phyloP scores from a whole-genome alignment of 23 red algal species.

The Rhodosorus marinus region DNA sequence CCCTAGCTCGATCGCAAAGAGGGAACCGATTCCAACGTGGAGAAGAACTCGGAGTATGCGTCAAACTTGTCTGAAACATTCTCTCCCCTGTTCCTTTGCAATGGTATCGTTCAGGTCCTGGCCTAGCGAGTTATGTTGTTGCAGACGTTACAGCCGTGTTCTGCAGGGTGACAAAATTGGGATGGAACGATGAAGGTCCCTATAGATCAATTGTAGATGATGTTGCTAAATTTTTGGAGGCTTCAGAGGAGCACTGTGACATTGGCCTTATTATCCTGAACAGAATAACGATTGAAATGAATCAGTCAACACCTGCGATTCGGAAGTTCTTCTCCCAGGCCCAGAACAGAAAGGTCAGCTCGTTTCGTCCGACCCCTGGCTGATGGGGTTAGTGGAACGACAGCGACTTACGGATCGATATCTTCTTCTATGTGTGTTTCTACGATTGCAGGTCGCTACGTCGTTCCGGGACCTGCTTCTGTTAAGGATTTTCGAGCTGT shows the following conservation, averaged over 20 bases:
- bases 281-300: conserved; percentile 51
- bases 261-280: conserved; percentile 38
- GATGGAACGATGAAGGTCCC: conserved; percentile 34
- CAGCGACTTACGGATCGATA: too few species aligned
- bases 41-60: too few species aligned
- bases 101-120: too few species aligned
- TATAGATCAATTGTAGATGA: conserved; percentile 47
- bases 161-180: conserved; percentile 45
- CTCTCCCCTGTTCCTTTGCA: too few species aligned
- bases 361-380: too few species aligned
- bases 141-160: conserved; percentile 49
- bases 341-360: conserved; percentile 48
- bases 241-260: conserved; percentile 50
- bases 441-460: conserved; percentile 19
- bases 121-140: conserved; percentile 37
- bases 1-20: too few species aligned
- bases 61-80: too few species aligned
- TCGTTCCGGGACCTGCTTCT: conserved; percentile 47
- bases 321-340: conserved; percentile 34
- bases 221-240: conserved; percentile 47
- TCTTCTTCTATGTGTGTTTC: too few species aligned
- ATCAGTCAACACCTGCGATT: conserved; percentile 6
- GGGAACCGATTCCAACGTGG: too few species aligned
- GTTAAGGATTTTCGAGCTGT: conserved; percentile 41
- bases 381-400: too few species aligned